Evolutionary conservation across 495 filamentous ascomycete species (phyloP), one percentile per base, ranked within the genome.

Genomic region (Penicillium verhagenii): DNA sequence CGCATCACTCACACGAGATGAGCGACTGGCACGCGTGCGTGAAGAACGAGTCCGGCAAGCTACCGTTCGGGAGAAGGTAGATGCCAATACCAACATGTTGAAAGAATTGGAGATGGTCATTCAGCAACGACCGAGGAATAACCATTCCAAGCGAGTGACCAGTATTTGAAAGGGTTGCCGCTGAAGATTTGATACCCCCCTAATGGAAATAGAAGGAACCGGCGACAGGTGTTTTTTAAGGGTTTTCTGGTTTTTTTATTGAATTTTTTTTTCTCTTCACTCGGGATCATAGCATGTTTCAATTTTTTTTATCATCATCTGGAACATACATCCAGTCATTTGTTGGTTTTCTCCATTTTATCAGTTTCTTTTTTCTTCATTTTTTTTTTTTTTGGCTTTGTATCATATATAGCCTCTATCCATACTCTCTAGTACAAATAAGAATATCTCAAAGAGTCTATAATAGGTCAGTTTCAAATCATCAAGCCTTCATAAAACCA

Each of bases 61-160:
- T 6, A 74, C 81, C 39, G 73, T 81, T 14, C 79, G 84, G 46
- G 90, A 92, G 54, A 88, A 86, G 59, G 66, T 77, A 14, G 90
- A 96, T 49, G 88, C 91, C 2, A 91, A 84, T 53, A 88, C 87
- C 21, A 86, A 87, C 56, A 93, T 98, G 90, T 78, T 97, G 59
- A 86, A 86, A 63, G 94, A 98, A 67, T 76, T 98, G 57, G 88
- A 96, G 69, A 88, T 86, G 69, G 92, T 91, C 9, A 92, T 96
- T 56, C 90, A 91, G 68, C 75, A 92, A 53, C 75, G 90, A 52
- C 86, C 89, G 37, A 74, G 69, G 38, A 73, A 71, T 52, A 71
- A 65, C 48, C 71, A 67, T 37, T 78, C 71, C 11, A 77, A 77
- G 60, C 64, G 80, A 47, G 70, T 83, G 33, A 81, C 79, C 19